Evolutionary conservation across 192 early-diverging fungal genomes (phyloP), one percentile per base, ranked within the genome.

Genomic region (Gryganskiella cystojenkinii): DNA sequence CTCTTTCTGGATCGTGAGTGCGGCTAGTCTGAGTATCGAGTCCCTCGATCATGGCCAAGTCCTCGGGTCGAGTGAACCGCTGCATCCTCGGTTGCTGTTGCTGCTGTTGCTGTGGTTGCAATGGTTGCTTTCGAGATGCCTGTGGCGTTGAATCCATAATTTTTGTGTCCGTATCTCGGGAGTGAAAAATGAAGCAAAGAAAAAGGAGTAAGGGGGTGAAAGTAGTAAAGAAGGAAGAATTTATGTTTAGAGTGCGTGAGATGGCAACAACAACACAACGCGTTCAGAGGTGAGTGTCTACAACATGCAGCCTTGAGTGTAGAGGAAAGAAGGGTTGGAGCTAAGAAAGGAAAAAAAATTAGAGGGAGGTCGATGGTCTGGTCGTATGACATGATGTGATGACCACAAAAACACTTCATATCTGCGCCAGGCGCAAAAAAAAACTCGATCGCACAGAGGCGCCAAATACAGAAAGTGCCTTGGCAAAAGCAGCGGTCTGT

Each of bases 41-140:
- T 54, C 52, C 28, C 15, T 31, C 52, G 33, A 30, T 31, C 0
- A 65, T 17, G 19, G 46, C 66, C 24, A 68, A 37, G 56, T 68
- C 66, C 28, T 68, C 66, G 8, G 46, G 20, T 1, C 66, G 28
- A 50, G 56, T 60, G 47, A 68, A 68, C 14, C 66, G 56, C 35
- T 68, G 66, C 56, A 68, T 59, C 37, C 51, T 37, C 30, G 62
- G 13, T 0, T 19, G 34, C 14, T 22, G 51, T 43, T 17, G 40
- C 5, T 35, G 59, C 43, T 61, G 1, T 61, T 8, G 28, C 30
- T 47, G 30, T 8, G 19, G 45, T 30, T 50, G 60, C 19, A 50
- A 46, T 22, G 33, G 35, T n/a, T 33, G 62, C 24, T 64, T 22
- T 0, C 11, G 42, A 52, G 17, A 24, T 3, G 34, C 35, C 14